Conservation (phyloP, 2,329 filamentous ascomycete genomes). For the Mollisiaceae sp. region DNA sequence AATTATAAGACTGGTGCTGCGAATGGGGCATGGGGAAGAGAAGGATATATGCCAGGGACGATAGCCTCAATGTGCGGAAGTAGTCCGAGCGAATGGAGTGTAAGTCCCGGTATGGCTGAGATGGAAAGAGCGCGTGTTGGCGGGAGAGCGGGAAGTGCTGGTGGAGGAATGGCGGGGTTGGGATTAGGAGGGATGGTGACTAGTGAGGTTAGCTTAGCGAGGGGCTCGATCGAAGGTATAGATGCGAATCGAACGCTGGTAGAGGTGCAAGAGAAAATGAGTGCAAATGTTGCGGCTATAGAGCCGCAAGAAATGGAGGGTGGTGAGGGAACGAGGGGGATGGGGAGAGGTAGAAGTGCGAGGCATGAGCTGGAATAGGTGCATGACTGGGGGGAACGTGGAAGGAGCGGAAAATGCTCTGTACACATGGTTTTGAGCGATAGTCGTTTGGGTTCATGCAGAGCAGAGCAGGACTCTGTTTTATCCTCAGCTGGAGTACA, state of each 20-base stretch:
- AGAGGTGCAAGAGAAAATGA: not conserved
- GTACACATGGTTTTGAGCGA: too few relatives aligned
- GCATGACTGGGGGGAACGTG: too few relatives aligned
- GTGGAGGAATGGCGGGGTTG: too few relatives aligned
- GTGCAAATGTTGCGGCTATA: not conserved
- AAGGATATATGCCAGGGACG: not conserved
- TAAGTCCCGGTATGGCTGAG: not conserved
- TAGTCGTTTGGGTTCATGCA: too few relatives aligned
- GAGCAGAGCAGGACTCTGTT: too few relatives aligned
- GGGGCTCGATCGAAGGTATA: not conserved
- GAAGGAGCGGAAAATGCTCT: too few relatives aligned
- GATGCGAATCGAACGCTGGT: not conserved
- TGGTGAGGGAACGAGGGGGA: not conserved
- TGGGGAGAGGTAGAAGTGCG: not conserved
- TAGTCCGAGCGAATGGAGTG: not conserved
- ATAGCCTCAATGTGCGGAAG: not conserved
- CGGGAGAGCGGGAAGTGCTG: not conserved
- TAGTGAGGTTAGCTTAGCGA: not conserved
- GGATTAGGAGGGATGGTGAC: not conserved
- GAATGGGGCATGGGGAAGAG: not conserved
- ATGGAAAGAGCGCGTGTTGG: not conserved
- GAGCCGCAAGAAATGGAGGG: not conserved
- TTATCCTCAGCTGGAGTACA: too few relatives aligned
- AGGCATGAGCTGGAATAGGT: not conserved
- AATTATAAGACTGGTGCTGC: not conserved